Base-by-base conservation (phyloP, 768 basidiomycete genomes). In the Leccinum ochraceum region DNA sequence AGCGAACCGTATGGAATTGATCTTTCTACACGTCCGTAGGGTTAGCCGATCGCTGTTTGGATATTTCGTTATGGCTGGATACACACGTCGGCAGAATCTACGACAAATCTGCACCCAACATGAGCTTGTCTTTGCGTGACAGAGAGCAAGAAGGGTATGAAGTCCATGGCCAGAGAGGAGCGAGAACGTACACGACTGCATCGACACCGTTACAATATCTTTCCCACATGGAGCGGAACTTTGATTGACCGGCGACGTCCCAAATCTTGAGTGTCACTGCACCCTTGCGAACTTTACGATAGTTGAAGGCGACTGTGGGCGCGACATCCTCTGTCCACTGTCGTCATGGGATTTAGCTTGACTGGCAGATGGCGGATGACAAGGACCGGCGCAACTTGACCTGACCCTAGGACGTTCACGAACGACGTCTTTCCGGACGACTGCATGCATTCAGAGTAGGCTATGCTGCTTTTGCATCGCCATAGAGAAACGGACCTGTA, bases 291-390 rank as follows among this genome's bases (percentile, higher is more conserved):
- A 96, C 87, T 72, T 92, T 93, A 20, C 92, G 83, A 68, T 94
- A 87, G 67, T 94, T 95, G 79, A 94, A 97, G 7, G 94, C 93
- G 22, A 97, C 90, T 1, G 95, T 97, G 1, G 95, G 95, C 0
- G 94, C 94, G n/a, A 95, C 93, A 57, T 96, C 95, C 78, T 95
- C 93, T 60, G 90, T 93, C 90, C 93, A 97, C 86, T 95, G 75
- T 39, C 17, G 42, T 53, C 37, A 32, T 39, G 36, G n/a, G 30
- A 57, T 54, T 44, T 49, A 63, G 60, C 16, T 39, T 11, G 17
- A 17, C 9, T 56, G 20, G 4, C 17, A 14, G 6, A 39, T 8
- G 28, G 4, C 3, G 30, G 16, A 32, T 16, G 39, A 48, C 17
- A 11, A 37, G 24, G 42, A 53, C 14, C 42, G 58, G 60, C 62